A percentile compares a stretch with the other conserved stretches of the same genome.
These are phyloP conservation scores for Colletotrichum acutatum DNA, from an alignment of 2,329 filamentous ascomycete species.

Conservation along the genomic window DNA sequence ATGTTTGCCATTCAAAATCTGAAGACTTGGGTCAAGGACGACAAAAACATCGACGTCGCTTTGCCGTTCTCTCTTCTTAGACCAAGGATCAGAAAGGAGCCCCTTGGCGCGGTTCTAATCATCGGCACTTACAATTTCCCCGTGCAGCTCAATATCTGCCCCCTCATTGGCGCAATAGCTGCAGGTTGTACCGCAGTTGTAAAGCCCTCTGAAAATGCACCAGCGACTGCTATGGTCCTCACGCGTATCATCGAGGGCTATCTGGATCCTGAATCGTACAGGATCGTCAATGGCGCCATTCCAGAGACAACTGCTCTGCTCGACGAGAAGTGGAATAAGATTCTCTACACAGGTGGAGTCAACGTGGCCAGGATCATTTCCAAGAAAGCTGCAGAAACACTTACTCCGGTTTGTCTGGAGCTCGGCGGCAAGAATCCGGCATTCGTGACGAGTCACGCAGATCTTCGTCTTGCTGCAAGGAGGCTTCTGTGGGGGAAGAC, in stretches of 20 bases:
- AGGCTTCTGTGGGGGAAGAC: slow-evolving; percentile 91
- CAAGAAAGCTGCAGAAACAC: slow-evolving; percentile 86
- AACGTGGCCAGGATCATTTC: slow-evolving; percentile 88
- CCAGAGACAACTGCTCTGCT: slow-evolving; percentile 85
- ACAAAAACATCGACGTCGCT: slow-evolving; percentile 76
- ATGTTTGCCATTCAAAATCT: slow-evolving; percentile 82
- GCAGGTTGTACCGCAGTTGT: slow-evolving; percentile 90
- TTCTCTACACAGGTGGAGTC: slow-evolving; percentile 91
- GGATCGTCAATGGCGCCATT: slow-evolving; percentile 82
- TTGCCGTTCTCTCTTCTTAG: slow-evolving; percentile 75
- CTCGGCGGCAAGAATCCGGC: slow-evolving; percentile 93
- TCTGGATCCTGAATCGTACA: slow-evolving; percentile 82
- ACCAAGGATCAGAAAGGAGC: slow-evolving; percentile 86
- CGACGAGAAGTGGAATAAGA: slow-evolving; percentile 95
- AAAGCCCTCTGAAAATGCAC: slow-evolving; percentile 89
- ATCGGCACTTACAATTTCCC: slow-evolving; percentile 97
- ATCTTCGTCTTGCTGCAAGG: slow-evolving; percentile 83
- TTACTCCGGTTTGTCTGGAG: slow-evolving; percentile 90
- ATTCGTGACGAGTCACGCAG: slow-evolving; percentile 85
- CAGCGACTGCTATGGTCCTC: slow-evolving; percentile 80
- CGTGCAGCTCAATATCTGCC: slow-evolving; percentile 80
- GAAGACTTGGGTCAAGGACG: slow-evolving; percentile 85
- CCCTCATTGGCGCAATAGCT: slow-evolving; percentile 88
- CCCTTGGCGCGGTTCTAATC: slow-evolving; percentile 83
- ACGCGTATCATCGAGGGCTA: slow-evolving; percentile 80